phyloP scores from a whole-genome alignment of 805 yeast species.

The Myxozyma monticola region DNA sequence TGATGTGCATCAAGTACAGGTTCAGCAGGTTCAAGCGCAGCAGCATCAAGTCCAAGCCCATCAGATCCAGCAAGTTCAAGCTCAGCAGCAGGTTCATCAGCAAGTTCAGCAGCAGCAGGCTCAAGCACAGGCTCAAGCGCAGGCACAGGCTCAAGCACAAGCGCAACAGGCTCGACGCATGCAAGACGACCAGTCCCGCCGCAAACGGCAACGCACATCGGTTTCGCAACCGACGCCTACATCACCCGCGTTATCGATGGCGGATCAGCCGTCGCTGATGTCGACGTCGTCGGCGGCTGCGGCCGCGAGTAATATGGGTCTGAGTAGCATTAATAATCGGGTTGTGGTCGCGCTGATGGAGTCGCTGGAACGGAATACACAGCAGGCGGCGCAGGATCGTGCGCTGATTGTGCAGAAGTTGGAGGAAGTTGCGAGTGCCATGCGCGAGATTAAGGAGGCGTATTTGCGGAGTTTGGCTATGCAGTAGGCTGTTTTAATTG shows the following conservation, averaged over 20 bases:
- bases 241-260: constrained; percentile 1
- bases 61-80: constrained; percentile 9
- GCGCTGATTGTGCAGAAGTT: constrained; percentile 10
- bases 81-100: constrained; percentile 4
- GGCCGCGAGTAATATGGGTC: neutral
- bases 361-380: constrained; percentile 21
- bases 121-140: neutral
- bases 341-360: constrained; percentile 11
- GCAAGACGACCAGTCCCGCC: constrained; percentile 10
- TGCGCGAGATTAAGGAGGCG: constrained; percentile 14
- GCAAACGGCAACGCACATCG: constrained; percentile 16
- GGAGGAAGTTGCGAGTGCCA: constrained; percentile 8
- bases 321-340: too few relatives aligned
- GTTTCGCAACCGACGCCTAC: constrained; percentile 1
- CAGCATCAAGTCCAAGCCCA: constrained; percentile 5
- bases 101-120: constrained; percentile 31
- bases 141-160: neutral
- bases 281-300: neutral
- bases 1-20: constrained; percentile 7
- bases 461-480: constrained; percentile 3
- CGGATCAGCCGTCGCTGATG: constrained; percentile 1
- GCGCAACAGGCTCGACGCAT: constrained; percentile 3
- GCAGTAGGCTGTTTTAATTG: neutral
- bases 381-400: constrained; percentile 8
- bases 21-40: neutral